Evolutionary conservation across 768 basidiomycete species (phyloP), one percentile per base, ranked within the genome.

Genomic region (Cystoderma amianthinum): DNA sequence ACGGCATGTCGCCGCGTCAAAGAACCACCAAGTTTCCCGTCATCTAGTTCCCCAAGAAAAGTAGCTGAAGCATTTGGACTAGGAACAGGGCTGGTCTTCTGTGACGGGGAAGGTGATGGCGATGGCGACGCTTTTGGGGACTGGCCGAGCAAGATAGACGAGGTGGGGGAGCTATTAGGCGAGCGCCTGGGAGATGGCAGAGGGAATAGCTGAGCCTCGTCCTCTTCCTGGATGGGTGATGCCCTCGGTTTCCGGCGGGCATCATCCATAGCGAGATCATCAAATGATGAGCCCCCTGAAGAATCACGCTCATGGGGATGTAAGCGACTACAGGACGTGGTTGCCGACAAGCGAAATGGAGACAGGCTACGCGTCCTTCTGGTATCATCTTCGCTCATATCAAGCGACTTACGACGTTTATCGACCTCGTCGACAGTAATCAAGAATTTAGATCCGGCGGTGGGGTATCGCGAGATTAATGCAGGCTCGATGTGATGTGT

Each of bases 391-490:
- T 47, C 48, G 21, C 43, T 44, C 32, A 53, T 42, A 17, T 77
- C 74, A n/a, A 58, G 59, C 6, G 70, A 70, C 39, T 68, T 65
- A 10, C 76, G 64, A 17, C 77, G 66, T 49, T 69, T 76, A 48
- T 84, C 81, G 3, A 81, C 70, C 52, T 82, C 82, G 45, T 85
- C 82, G 0, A 83, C 80, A 3, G 57, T 74, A 15, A 81, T 61
- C 1, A 73, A 51, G 22, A 70, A 58, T 1, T 57, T 49, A 5
- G 60, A 44, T 21, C 47, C 28, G 25, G 24, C 17, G 28, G 18
- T 16, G 47, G 32, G 38, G 32, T 41, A 20, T 15, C 43, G 38
- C 42, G 41, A 36, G 38, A 46, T 23, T 1, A 24, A 32, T 30
- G 23, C 17, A 30, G 17, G 40, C 35, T 15, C 17, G 19, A 28